A percentile compares a stretch with the other conserved stretches of the same genome.
These are phyloP conservation scores for Neobulgaria alba DNA, from an alignment of 2,329 filamentous ascomycete genomes.

Conservation along the genomic window DNA sequence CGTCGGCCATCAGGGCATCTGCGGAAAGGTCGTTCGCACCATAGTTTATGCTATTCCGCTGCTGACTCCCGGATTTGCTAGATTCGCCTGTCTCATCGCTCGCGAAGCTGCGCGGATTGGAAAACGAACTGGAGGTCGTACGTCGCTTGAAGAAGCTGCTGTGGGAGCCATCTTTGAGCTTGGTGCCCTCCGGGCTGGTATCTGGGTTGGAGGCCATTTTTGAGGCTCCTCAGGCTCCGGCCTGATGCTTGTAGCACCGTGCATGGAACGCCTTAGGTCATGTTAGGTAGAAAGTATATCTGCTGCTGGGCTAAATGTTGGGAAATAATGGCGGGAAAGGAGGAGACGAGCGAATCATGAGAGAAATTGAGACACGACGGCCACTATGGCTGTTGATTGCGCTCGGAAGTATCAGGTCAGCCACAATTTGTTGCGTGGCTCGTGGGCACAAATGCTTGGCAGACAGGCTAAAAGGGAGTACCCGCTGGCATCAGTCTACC, in stretches of 20 bases:
- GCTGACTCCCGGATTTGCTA: conserved; percentile 31
- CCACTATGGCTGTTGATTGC: no score
- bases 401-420: no score
- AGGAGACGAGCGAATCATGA: no score
- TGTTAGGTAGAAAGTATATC: not conserved
- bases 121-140: conserved; percentile 17
- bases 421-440: no score
- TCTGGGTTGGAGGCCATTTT: conserved; percentile 21
- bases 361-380: no score
- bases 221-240: conserved; percentile 5
- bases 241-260: not conserved
- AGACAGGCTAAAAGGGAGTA: no score
- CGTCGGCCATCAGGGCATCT: not conserved
- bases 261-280: not conserved
- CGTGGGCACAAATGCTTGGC: no score
- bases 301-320: no score
- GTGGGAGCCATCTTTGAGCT: conserved; percentile 20
- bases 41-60: conserved; percentile 16
- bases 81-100: conserved; percentile 39
- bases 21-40: not conserved
- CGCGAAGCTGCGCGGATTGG: conserved; percentile 25
- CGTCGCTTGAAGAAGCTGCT: conserved; percentile 14
- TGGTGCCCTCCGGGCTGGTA: conserved; percentile 6
- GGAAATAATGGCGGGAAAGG: no score
- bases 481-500: no score